Conservation (phyloP, 2,329 filamentous ascomycete species). For the Botryotinia narcissicola region DNA sequence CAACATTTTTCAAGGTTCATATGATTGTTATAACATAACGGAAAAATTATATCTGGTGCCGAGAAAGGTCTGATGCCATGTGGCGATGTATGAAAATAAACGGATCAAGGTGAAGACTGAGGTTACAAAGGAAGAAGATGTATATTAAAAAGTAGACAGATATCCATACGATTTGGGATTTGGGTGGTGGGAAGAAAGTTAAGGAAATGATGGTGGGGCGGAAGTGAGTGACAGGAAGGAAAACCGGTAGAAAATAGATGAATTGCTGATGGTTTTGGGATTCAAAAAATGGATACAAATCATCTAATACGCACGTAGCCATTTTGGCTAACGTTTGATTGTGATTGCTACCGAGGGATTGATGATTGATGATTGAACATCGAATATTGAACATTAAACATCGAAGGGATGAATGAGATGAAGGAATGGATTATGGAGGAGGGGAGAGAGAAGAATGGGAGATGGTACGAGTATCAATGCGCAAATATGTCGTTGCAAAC, state of each 20-base stretch:
- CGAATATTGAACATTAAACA: too few species aligned
- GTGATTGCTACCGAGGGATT: background rate
- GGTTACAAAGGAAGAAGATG: background rate
- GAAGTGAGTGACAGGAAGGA: background rate
- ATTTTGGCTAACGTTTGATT: too few species aligned
- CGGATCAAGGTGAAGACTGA: background rate
- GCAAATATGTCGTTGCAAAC: background rate
- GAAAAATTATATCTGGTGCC: background rate
- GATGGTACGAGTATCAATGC: background rate
- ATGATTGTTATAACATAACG: background rate
- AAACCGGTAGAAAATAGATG: conserved; percentile 1
- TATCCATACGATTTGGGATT: background rate
- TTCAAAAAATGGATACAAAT: background rate
- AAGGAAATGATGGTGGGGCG: conserved; percentile 17
- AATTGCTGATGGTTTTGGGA: background rate
- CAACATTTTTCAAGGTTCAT: background rate
- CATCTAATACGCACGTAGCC: background rate
- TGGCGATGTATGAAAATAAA: background rate
- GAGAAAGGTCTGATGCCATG: background rate
- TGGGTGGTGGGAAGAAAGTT: background rate
- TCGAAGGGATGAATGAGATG: background rate
- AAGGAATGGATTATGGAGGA: background rate
- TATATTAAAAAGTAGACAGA: background rate
- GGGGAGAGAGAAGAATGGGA: background rate
- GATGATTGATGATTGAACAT: background rate